Evolutionary conservation across 2,329 filamentous ascomycete genomes (phyloP), one percentile per base, ranked within the genome.

Genomic region (Botrytis pseudocinerea): DNA sequence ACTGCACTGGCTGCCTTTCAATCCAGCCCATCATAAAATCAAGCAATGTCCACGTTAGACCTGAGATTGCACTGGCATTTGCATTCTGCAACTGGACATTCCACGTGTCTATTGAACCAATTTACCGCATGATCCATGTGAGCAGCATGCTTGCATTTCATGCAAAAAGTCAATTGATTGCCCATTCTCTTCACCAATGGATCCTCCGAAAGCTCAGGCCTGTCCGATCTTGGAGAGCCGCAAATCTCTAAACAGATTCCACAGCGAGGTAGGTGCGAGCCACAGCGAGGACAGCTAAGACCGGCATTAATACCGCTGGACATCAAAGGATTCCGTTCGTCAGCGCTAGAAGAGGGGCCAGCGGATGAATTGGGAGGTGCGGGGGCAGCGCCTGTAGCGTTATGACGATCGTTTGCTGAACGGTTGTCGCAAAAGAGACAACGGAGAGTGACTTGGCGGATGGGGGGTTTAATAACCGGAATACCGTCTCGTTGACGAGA

Each of bases 361-460:
- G 75, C 73, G 35, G 73, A 70, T 44, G 76, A 66, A 57, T 68
- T 62, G 63, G 68, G 69, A 16, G 70, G 70, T 22, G 16, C 70
- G 6, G 70, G 70, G 32, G 51, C 54, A 42, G 71, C 40, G 66
- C 66, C 76, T 38, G 76, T 71, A 72, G 77, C 69, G 71, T 78
- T 78, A 28, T 75, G 73, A 62, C 78, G 75, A 65, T 82, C 82
- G 73, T 84, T 85, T 59, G 84, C 83, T 38, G 86, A 87, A 79
- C 89, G 86, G 48, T 87, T 85, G 78, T 92, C 90, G 83, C 93
- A 96, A 83, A 93, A 93, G 65, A 92, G 87, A 82, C 93, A 96
- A 64, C 92, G 89, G 66, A 96, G 87, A 7, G 91, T 89, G 70
- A 95, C 88, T 82, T 93, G 92, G 46, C 90, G 85, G 2, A 88